Evolutionary conservation across 73 alveolate species (phyloP), one percentile per base, ranked within the genome.

Genomic region (Paramecium primaurelia): DNA sequence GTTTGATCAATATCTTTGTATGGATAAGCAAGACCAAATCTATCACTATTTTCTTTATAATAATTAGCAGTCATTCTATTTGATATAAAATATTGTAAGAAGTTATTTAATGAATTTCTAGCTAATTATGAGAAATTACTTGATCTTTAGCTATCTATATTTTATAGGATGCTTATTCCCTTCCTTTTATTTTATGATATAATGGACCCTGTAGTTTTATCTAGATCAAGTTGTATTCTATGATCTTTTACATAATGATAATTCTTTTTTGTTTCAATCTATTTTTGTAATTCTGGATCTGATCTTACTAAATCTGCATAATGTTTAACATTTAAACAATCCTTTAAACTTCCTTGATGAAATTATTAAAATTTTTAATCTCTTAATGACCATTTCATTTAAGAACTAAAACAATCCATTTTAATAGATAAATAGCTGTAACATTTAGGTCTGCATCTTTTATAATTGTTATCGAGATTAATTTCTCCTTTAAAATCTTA

Each of bases 361-460:
- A 40, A 59, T 71, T 93, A 38, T 86, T 91, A 42, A 12, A 71
- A 83, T 45, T 86, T 73, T 20, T 93, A 59, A 59, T 93, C 94
- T 54, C 93, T 93, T 30, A 86, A 77, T 16, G 89, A 42, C 93
- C 94, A 93, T 40, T 44, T 71, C 32, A 93, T 42, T 42, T 84
- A n/a, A 10, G 37, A 69, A 54, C n/a, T 71, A 34, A 84, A 93
- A 8, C 64, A 86, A 36, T 93, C 96, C 58, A 93, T 91, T 22
- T 88, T 34, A 16, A 93, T 71, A 10, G 77, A 59, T 9, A 93
- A 59, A 30, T 88, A 91, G 16, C 94, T 85, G 34, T 87, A 93
- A 14, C 77, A 38, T 25, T 73, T 89, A 37, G 69, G 77, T 18
- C 77, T 71, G 28, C 77, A 71, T 9, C 58, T 28, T 73, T 9